Evolutionary conservation across 2,329 filamentous ascomycete genomes (phyloP).

Genomic region (Acrocalymma vagum): DNA sequence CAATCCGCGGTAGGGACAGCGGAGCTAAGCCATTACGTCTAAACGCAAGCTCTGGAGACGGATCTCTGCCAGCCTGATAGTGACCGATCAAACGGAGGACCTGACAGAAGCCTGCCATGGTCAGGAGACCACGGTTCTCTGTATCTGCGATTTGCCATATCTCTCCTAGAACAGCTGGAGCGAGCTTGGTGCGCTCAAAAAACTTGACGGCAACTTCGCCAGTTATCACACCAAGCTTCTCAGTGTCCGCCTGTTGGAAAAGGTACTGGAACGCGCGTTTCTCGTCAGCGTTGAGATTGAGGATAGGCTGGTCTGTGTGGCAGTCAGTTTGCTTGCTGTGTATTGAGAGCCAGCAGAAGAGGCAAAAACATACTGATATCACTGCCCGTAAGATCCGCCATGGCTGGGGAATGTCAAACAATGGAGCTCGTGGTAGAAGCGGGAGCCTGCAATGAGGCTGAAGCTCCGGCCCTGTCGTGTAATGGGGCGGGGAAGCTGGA

Average conservation of each 20-base stretch:
- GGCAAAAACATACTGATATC: slow-evolving; percentile 42
- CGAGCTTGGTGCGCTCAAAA: slow-evolving; percentile 93
- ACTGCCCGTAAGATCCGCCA: slow-evolving; percentile 45
- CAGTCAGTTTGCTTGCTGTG: slow-evolving; percentile 24
- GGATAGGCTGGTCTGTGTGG: slow-evolving; percentile 59
- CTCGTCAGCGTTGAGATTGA: slow-evolving; percentile 90
- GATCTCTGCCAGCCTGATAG: slow-evolving; percentile 86
- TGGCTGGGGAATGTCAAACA: slow-evolving; percentile 33
- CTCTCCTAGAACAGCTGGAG: slow-evolving; percentile 86
- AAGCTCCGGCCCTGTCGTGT: slow-evolving; percentile 37
- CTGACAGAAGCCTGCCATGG: slow-evolving; percentile 90
- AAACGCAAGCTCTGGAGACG: slow-evolving; percentile 81
- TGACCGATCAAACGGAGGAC: slow-evolving; percentile 95
- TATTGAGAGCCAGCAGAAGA: slow-evolving; percentile 1
- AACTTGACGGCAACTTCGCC: slow-evolving; percentile 97
- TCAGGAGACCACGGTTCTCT: slow-evolving; percentile 94
- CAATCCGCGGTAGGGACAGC: background rate
- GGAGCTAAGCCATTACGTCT: slow-evolving; percentile 63
- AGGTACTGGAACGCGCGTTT: slow-evolving; percentile 93
- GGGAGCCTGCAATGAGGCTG: slow-evolving; percentile 41
- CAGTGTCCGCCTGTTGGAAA: slow-evolving; percentile 91
- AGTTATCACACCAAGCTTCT: slow-evolving; percentile 90
- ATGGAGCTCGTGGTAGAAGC: slow-evolving; percentile 26
- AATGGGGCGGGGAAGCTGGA: slow-evolving; percentile 38
- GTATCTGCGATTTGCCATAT: slow-evolving; percentile 99